Conservation (phyloP, 306 rosid species). For the Pueraria montana region DNA sequence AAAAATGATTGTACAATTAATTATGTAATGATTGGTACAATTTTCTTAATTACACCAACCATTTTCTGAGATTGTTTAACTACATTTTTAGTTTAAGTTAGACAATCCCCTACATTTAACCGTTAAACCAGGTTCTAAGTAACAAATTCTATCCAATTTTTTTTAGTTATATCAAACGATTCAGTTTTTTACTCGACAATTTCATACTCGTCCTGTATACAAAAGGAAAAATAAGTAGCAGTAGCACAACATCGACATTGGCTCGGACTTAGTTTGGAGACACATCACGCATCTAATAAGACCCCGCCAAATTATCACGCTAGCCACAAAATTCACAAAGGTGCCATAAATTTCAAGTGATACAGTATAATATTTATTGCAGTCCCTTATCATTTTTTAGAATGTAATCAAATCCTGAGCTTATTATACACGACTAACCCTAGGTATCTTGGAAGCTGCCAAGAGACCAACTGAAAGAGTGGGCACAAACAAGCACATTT, state of each 20-base stretch:
- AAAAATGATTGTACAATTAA: too few species aligned
- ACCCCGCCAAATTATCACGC: slow-evolving; percentile 1
- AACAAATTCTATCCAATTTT: neutral
- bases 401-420: slow-evolving; percentile 29
- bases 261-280: neutral
- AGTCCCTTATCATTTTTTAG: slow-evolving; percentile 32
- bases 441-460: slow-evolving; percentile 39
- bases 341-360: slow-evolving; percentile 9
- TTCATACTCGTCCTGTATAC: neutral
- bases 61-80: too few species aligned
- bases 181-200: neutral
- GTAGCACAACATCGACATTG: neutral
- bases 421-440: slow-evolving; percentile 33
- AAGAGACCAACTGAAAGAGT: slow-evolving; percentile 42
- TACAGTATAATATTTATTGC: slow-evolving; percentile 11
- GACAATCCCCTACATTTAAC: neutral
- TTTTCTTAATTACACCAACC: too few species aligned
- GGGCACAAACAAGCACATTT: slow-evolving; percentile 48
- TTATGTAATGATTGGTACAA: too few species aligned
- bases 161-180: neutral
- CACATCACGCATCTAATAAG: neutral
- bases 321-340: neutral
- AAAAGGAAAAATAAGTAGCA: neutral
- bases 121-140: neutral
- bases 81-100: neutral